Evolutionary conservation across 352 stramenopile species (phyloP), one percentile per base, ranked within the genome.

Genomic region (Globisporangium orthogonon): DNA sequence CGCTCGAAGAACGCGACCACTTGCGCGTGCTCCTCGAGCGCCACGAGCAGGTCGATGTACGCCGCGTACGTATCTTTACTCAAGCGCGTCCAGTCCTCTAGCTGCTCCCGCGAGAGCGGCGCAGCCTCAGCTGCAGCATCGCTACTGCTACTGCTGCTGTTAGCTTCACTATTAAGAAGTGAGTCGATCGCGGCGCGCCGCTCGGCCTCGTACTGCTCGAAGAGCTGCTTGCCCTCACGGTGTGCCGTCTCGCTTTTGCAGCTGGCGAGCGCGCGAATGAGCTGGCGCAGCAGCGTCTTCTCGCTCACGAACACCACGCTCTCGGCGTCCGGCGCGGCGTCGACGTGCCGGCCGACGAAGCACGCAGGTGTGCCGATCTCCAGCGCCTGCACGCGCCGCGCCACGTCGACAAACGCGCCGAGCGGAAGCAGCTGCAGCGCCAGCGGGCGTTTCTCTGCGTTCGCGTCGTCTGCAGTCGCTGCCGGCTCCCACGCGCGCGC

Each of bases 341-440:
- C 44, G 2, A 6, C 7, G 17, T 2, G 11, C 44, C 18, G 5
- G 40, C 70, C 68, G 40, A 72, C 50, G 40, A 76, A 73, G 58
- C 67, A 69, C 18, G 48, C 39, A 13, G 62, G 62, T 3, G 54
- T 52, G 4, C 50, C 60, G 40, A 60, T 71, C 39, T 55, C 52
- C 13, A 55, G 33, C 15, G 56, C 55, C 56, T 56, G 48, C 1
- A 52, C 39, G 28, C 44, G 30, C 41, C 4, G n/a, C 7, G 39
- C 33, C 0, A 79, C 56, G 31, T 59, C 54, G 11, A 66, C 60
- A 45, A 74, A 83, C 28, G 67, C 49, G 43, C 70, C 59, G 23
- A 63, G 58, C 29, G 73, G 70, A 13, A 76, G 54, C 18, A 83
- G 59, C 50, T 79, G 73, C 61, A 83, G 50, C 39, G 77, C 48